Evolutionary conservation across 805 yeast species (phyloP).

Genomic region (Myxozyma melibiosi): DNA sequence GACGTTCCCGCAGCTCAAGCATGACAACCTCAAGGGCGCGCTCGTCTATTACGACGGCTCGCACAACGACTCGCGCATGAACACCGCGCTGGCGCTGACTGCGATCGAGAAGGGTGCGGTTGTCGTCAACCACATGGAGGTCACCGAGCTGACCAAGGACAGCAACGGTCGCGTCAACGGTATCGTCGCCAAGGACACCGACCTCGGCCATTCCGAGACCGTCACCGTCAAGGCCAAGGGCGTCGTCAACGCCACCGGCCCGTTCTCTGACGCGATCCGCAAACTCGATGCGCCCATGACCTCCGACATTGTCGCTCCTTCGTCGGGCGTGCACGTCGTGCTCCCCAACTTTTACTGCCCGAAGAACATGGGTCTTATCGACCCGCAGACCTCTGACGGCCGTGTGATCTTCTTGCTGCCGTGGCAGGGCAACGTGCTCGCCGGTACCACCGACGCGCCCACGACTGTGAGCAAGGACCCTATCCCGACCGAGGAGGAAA

Average conservation of each 20-base stretch:
- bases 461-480: conserved; percentile 53
- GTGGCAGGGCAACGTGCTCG: conserved; percentile 95
- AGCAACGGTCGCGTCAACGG: conserved; percentile 64
- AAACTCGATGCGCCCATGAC: conserved; percentile 71
- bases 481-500: conserved; percentile 83
- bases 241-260: conserved; percentile 92
- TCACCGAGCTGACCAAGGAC: conserved; percentile 71
- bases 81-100: conserved; percentile 79
- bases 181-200: conserved; percentile 67
- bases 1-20: conserved; percentile 84
- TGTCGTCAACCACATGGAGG: conserved; percentile 83
- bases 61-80: conserved; percentile 91
- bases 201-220: conserved; percentile 34
- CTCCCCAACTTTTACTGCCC: conserved; percentile 94
- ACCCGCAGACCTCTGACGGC: conserved; percentile 91
- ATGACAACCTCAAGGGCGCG: conserved; percentile 78
- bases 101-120: conserved; percentile 89
- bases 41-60: conserved; percentile 94
- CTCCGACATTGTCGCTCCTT: conserved; percentile 85
- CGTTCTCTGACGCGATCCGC: conserved; percentile 79
- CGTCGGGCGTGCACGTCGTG: conserved; percentile 90
- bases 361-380: conserved; percentile 80
- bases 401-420: conserved; percentile 96
- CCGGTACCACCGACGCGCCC: conserved; percentile 96
- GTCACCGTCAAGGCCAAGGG: conserved; percentile 41